phyloP scores from a whole-genome alignment of 257 asterid genomes.

The Rubia yunnanensis region DNA sequence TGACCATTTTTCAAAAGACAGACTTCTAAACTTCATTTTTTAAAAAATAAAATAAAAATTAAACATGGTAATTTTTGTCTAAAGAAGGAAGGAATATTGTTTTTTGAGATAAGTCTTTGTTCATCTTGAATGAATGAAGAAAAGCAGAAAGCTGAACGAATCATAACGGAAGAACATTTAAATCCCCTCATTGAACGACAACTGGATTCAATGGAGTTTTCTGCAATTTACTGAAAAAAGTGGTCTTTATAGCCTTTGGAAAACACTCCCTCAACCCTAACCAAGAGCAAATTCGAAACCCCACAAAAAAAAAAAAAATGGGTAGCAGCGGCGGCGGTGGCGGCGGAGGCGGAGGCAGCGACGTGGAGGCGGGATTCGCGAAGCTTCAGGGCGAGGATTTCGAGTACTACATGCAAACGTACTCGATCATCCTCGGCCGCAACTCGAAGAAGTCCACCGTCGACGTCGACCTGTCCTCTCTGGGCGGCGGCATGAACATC shows the following conservation, averaged over 20 bases:
- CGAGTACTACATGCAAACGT: conserved; percentile 97
- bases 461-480: conserved; percentile 90
- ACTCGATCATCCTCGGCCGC: conserved; percentile 90
- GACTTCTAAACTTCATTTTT: too few relatives aligned
- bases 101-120: neutral
- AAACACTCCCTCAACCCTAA: neutral
- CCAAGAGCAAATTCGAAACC: neutral
- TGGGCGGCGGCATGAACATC: conserved; percentile 99
- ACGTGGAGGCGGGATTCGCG: conserved; percentile 97
- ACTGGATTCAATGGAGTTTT: neutral
- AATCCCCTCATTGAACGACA: too few relatives aligned
- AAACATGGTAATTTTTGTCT: too few relatives aligned
- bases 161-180: neutral
- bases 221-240: neutral
- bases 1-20: too few relatives aligned
- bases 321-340: conserved; percentile 68
- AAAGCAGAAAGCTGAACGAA: neutral
- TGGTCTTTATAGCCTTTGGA: neutral
- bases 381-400: conserved; percentile 97
- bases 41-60: too few relatives aligned
- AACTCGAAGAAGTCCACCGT: conserved; percentile 93
- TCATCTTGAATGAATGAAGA: neutral
- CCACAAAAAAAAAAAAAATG: conserved; percentile 12
- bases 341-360: conserved; percentile 90
- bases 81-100: too few relatives aligned